These are phyloP conservation scores for Clitopilus passeckerianus DNA, from an alignment of 768 basidiomycete species.

Conservation along the genomic window DNA sequence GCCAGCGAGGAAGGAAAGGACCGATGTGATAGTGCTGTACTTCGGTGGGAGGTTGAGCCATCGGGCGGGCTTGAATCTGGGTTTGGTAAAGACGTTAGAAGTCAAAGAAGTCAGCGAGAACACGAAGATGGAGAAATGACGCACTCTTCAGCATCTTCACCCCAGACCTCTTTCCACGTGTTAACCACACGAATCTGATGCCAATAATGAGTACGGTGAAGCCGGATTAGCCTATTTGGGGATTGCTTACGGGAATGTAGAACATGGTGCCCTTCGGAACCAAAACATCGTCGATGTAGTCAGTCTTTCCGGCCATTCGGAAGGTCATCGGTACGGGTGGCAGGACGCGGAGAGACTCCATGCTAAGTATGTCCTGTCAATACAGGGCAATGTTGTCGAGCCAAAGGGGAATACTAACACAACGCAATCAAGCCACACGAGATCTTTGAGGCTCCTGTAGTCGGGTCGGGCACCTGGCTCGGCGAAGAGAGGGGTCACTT, in stretches of 20 bases:
- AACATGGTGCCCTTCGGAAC: constrained; percentile 42
- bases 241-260: constrained; percentile 29
- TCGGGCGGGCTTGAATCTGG: constrained; percentile 40
- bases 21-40: constrained; percentile 27
- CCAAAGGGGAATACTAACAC: constrained; percentile 20
- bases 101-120: background rate
- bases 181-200: constrained; percentile 44
- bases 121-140: constrained; percentile 2
- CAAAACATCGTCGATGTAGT: constrained; percentile 35
- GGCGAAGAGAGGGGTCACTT: constrained; percentile 36
- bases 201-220: background rate
- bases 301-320: constrained; percentile 30
- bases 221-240: background rate
- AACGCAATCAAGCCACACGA: constrained; percentile 35
- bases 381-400: background rate
- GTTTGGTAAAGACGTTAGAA: background rate
- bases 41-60: constrained; percentile 36
- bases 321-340: constrained; percentile 39
- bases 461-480: constrained; percentile 26
- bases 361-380: constrained; percentile 16
- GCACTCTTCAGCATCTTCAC: constrained; percentile 45
- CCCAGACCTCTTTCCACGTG: constrained; percentile 46
- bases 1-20: constrained; percentile 34
- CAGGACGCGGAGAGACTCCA: constrained; percentile 38
- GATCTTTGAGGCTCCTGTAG: constrained; percentile 33